phyloP scores from a whole-genome alignment of 2,329 filamentous ascomycete genomes.

The Xylaria multiplex region DNA sequence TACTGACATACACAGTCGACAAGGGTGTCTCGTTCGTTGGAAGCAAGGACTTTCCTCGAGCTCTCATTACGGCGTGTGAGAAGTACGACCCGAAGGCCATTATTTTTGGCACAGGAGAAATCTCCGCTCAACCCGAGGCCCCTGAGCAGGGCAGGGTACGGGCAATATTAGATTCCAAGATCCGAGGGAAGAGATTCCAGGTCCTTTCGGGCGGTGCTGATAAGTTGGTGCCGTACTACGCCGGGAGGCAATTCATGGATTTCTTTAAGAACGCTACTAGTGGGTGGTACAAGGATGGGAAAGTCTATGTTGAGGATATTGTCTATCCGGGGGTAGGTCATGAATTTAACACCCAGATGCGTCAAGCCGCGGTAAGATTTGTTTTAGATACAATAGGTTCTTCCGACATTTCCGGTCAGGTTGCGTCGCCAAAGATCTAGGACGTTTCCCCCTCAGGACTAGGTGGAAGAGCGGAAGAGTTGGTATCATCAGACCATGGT shows the following conservation, averaged over 20 bases:
- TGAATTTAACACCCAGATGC: conserved; percentile 74
- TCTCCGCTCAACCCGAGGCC: conserved; percentile 49
- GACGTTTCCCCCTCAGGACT: conserved; percentile 10
- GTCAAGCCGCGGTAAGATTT: conserved; percentile 71
- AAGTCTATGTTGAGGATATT: conserved; percentile 69
- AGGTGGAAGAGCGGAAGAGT: neutral
- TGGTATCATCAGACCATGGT: conserved; percentile 52
- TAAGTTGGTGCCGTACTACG: conserved; percentile 75
- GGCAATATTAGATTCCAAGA: conserved; percentile 57
- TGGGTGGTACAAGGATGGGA: conserved; percentile 65
- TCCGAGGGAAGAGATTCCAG: conserved; percentile 72
- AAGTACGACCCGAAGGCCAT: conserved; percentile 80
- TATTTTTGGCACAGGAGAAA: conserved; percentile 65
- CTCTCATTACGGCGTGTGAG: conserved; percentile 70
- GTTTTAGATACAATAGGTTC: conserved; percentile 60
- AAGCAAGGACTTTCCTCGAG: conserved; percentile 77
- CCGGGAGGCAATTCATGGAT: conserved; percentile 67
- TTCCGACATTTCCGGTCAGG: conserved; percentile 45
- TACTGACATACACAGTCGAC: conserved; percentile 66
- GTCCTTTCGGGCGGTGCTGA: conserved; percentile 74
- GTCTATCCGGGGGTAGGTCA: conserved; percentile 77
- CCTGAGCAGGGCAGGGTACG: conserved; percentile 57
- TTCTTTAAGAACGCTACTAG: conserved; percentile 67
- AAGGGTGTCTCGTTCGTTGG: conserved; percentile 74
- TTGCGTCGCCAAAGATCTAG: conserved; percentile 44